These are phyloP conservation scores for Coleophoma eucalyptorum DNA, from an alignment of 2,329 filamentous ascomycete species.

Conservation along the genomic window DNA sequence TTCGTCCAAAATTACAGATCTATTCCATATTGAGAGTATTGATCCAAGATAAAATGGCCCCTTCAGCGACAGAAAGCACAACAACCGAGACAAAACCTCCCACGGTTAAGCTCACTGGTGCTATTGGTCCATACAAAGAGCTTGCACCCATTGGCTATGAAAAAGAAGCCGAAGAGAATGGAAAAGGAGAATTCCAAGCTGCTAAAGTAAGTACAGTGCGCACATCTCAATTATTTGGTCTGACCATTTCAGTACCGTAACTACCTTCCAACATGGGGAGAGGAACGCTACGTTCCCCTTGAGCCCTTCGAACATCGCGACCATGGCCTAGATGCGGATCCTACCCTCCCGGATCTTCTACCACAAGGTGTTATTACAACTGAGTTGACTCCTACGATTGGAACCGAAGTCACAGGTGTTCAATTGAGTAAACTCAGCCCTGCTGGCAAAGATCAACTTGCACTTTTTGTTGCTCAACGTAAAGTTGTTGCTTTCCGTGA, in stretches of 20 bases:
- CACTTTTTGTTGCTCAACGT: constrained; percentile 69
- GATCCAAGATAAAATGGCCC: constrained; percentile 18
- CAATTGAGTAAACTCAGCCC: constrained; percentile 66
- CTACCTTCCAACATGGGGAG: constrained; percentile 67
- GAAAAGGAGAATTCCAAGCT: constrained; percentile 18
- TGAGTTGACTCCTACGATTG: constrained; percentile 70
- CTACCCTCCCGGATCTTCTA: constrained; percentile 65
- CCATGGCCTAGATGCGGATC: constrained; percentile 72
- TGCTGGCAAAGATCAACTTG: constrained; percentile 73
- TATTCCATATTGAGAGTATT: too few relatives aligned
- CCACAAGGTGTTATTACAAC: constrained; percentile 44
- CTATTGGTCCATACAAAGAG: constrained; percentile 24
- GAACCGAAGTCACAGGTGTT: constrained; percentile 66
- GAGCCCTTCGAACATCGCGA: constrained; percentile 70
- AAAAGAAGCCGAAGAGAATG: constrained; percentile 23
- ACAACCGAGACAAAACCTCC: constrained; percentile 10
- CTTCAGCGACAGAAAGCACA: constrained; percentile 22
- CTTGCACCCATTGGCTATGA: constrained; percentile 24
- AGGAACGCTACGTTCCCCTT: constrained; percentile 61
- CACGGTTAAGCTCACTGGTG: constrained; percentile 15
- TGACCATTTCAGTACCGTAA: constrained; percentile 51
- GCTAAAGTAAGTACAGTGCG: constrained; percentile 17
- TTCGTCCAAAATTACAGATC: background rate
- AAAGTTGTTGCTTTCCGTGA: constrained; percentile 77
- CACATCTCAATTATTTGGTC: background rate